A percentile compares a stretch with the other conserved stretches of the same genome.
These are phyloP conservation scores for Candida sojae DNA, from an alignment of 1,139 yeast species.

Conservation along the genomic window DNA sequence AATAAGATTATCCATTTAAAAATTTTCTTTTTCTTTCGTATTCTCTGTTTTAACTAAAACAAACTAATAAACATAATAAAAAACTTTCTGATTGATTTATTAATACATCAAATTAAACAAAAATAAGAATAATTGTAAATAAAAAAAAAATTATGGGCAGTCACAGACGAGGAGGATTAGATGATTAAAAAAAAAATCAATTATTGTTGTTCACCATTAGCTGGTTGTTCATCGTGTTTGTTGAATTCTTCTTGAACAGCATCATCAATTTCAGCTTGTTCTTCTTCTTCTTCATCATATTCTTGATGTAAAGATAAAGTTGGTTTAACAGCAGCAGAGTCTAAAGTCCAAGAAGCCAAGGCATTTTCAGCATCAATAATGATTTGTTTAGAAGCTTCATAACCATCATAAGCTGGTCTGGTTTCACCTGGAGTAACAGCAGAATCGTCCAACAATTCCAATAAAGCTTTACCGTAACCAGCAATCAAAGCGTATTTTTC, in stretches of 20 bases:
- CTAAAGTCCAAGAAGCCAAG: constrained; percentile 94
- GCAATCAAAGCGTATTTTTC: constrained; percentile 97
- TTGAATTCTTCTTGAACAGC: constrained; percentile 48
- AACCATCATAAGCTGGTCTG: constrained; percentile 97
- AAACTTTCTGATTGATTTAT: constrained; percentile 2
- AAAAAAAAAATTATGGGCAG: background rate
- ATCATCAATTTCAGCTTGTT: constrained; percentile 53
- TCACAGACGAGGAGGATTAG: background rate
- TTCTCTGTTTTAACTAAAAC: background rate
- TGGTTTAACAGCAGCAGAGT: constrained; percentile 93
- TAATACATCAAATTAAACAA: constrained; percentile 3
- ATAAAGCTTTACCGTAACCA: constrained; percentile 96
- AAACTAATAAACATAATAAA: background rate
- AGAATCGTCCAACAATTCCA: constrained; percentile 93
- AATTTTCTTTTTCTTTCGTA: background rate
- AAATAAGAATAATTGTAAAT: background rate
- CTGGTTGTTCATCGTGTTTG: constrained; percentile 34
- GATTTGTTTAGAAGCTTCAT: constrained; percentile 97
- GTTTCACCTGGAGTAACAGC: constrained; percentile 99
- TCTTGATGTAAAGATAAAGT: constrained; percentile 85
- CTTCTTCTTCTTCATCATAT: constrained; percentile 63
- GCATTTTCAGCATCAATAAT: constrained; percentile 97
- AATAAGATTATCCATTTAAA: background rate
- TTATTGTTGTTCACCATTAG: constrained; percentile 5
- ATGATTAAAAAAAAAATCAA: background rate